These are phyloP conservation scores for Nakazawaea anatomiae DNA, from an alignment of 805 yeast species.

Conservation along the genomic window DNA sequence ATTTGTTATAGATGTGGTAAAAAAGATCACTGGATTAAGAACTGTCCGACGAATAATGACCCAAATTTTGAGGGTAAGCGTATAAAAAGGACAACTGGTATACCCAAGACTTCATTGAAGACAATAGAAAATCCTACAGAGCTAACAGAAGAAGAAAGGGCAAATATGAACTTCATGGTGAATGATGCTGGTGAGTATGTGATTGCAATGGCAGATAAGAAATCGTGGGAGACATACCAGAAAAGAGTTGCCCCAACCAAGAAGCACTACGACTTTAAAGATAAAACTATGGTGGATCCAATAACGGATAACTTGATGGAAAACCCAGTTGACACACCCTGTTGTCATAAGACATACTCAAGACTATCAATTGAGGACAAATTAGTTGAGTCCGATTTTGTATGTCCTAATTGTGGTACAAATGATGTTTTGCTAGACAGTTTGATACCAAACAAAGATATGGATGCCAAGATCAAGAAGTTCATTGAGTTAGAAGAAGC, in stretches of 20 bases:
- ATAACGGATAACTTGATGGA: conserved; percentile 55
- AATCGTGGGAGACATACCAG: conserved; percentile 85
- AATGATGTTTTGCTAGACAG: conserved; percentile 75
- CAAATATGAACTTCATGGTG: conserved; percentile 62
- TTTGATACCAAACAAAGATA: conserved; percentile 54
- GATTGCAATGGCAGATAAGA: conserved; percentile 89
- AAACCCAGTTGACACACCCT: conserved; percentile 77
- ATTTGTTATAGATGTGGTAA: conserved; percentile 96
- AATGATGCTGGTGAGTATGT: conserved; percentile 95
- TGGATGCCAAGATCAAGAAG: conserved; percentile 46
- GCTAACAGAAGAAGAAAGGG: conserved; percentile 40
- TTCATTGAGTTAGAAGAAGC: conserved; percentile 33
- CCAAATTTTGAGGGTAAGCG: conserved; percentile 92
- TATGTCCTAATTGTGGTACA: conserved; percentile 80
- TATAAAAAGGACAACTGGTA: conserved; percentile 92
- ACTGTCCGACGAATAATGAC: conserved; percentile 91
- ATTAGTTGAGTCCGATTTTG: conserved; percentile 77
- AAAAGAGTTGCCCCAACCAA: conserved; percentile 42
- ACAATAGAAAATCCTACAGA: conserved; percentile 79
- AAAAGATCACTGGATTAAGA: conserved; percentile 88
- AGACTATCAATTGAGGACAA: conserved; percentile 57
- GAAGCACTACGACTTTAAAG: conserved; percentile 45
- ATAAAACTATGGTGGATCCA: conserved; percentile 66
- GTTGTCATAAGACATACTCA: conserved; percentile 51
- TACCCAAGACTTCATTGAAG: conserved; percentile 87